phyloP scores from a whole-genome alignment of 75 land plant genomes.

The Pinus albicaulis region DNA sequence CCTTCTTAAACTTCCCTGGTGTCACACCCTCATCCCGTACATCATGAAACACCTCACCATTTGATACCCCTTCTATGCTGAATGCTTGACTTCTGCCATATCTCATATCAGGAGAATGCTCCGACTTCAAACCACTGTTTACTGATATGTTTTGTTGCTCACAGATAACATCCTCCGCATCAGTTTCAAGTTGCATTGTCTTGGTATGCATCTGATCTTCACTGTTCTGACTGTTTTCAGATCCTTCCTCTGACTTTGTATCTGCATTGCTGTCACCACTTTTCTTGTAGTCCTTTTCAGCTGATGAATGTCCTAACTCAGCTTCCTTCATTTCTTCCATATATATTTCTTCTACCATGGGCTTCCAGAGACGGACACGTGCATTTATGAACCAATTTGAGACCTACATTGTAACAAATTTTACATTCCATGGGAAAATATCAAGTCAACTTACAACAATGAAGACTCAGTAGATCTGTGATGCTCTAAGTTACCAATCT shows the following conservation, averaged over 20 bases:
- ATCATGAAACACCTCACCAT: background rate
- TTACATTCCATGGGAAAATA: background rate
- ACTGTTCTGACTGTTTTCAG: background rate
- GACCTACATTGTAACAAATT: slow-evolving; percentile 41
- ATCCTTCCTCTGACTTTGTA: slow-evolving; percentile 1
- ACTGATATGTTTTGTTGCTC: background rate
- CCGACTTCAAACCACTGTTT: background rate
- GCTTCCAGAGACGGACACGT: slow-evolving; percentile 98
- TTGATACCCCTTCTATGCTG: slow-evolving; percentile 6
- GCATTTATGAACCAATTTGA: slow-evolving; percentile 99
- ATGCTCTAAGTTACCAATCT: background rate
- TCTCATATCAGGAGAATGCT: background rate
- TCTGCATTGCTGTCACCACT: slow-evolving; percentile 6
- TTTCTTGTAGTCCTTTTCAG: background rate
- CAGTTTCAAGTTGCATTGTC: background rate
- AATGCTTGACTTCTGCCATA: background rate
- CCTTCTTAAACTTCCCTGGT: slow-evolving; percentile 10
- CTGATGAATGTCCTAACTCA: slow-evolving; percentile 33
- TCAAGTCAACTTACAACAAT: background rate
- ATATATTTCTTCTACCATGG: slow-evolving; percentile 98
- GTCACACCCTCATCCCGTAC: slow-evolving; percentile 2
- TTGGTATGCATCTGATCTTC: slow-evolving; percentile 1
- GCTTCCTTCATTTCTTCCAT: slow-evolving; percentile 78
- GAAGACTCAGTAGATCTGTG: background rate
- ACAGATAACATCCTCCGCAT: background rate